Evolutionary conservation across 768 basidiomycete species (phyloP), one percentile per base, ranked within the genome.

Genomic region (Calocera viscosa): DNA sequence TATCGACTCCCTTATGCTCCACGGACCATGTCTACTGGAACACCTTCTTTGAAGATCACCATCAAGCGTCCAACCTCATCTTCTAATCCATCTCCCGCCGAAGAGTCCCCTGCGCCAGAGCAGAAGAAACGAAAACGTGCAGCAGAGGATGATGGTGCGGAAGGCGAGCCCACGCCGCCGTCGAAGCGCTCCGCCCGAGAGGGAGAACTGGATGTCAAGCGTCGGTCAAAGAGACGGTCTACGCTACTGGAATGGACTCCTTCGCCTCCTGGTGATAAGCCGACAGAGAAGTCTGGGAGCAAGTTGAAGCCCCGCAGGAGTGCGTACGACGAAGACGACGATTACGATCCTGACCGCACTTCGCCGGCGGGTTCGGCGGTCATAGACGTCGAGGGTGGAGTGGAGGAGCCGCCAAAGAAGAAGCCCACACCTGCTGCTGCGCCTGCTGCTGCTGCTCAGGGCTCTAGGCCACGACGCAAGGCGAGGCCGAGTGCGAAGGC

Each of bases 311-410:
- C 8, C 19, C 43, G 43, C 7, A 47, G 24, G 43, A 19, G 19
- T 19, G 43, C 43, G 43, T 47, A 47, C 19, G 43, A 47, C 8
- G 43, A 47, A 24, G 43, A 47, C 19, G 43, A 47, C 19, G 43
- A 47, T 24, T 47, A 47, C 19, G 43, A 47, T 47, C 43, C 43
- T 47, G 43, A 47, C 19, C 43, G 43, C 8, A 19, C 19, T 7
- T 47, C 43, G 19, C 8, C 43, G 19, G 16, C 43, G 19, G 43
- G 43, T 7, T 7, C 5, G 5, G 43, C 43, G 19, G 68, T 90
- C 82, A 17, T 66, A 64, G 33, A 68, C 32, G 22, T 65, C 32
- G 68, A 69, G 30, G 53, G 33, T 32, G 66, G 63, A 49, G 68
- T 64, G 34, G 34, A 26, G 65, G 35, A 24, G 22, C 47, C 35